Evolutionary conservation across 2,329 filamentous ascomycete genomes (phyloP).

Genomic region (Xylariaceae sp.): DNA sequence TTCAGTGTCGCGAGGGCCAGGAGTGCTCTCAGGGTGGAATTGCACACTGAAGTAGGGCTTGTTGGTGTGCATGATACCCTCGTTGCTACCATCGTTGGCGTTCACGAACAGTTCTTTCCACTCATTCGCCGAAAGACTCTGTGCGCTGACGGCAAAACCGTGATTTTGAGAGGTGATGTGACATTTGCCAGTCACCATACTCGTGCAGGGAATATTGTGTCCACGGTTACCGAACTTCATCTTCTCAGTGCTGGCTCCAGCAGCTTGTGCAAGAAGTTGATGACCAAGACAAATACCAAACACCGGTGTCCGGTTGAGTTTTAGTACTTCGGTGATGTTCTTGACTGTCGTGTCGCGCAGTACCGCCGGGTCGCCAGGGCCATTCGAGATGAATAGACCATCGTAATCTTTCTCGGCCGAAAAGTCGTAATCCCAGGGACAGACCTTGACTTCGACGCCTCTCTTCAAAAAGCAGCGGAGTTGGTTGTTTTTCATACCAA

Average conservation of each 20-base stretch:
- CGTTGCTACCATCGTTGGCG: conserved; percentile 96
- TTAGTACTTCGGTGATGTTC: conserved; percentile 73
- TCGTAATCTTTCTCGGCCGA: conserved; percentile 83
- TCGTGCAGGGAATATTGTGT: conserved; percentile 97
- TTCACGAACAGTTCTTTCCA: conserved; percentile 98
- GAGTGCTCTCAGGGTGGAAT: conserved; percentile 96
- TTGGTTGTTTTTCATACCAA: conserved; percentile 98
- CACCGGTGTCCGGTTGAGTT: conserved; percentile 78
- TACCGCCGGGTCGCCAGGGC: conserved; percentile 89
- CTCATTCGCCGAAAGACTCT: conserved; percentile 63
- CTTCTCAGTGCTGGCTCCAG: conserved; percentile 82
- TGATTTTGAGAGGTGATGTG: conserved; percentile 99
- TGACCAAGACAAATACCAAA: conserved; percentile 97
- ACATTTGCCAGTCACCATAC: conserved; percentile 90
- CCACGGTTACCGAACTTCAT: conserved; percentile 99
- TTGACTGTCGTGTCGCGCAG: conserved; percentile 71
- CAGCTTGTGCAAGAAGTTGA: conserved; percentile 84
- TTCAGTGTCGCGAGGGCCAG: conserved; percentile 92
- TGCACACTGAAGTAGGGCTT: conserved; percentile 99
- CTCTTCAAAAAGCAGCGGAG: conserved; percentile 86
- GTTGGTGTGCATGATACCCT: conserved; percentile 85
- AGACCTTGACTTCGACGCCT: conserved; percentile 90
- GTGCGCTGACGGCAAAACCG: conserved; percentile 86
- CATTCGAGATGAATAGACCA: conserved; percentile 96
- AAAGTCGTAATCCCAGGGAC: conserved; percentile 96